Percentiles rank a stretch among this genome's conserved stretches.
Evolutionary conservation across 441 rosid genomes (phyloP).

Genomic region (Omphalea diandra): DNA sequence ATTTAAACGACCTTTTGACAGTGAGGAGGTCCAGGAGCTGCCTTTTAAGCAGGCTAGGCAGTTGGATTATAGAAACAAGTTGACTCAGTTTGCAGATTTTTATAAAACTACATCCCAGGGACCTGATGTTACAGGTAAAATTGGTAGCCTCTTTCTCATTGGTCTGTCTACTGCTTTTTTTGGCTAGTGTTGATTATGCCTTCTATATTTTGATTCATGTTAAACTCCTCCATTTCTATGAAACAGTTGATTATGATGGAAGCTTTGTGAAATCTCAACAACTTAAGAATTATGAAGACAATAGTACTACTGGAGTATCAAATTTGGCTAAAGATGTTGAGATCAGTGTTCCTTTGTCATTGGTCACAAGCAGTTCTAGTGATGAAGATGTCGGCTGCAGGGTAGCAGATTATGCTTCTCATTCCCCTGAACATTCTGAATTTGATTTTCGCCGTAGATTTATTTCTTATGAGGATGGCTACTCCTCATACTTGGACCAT

Average conservation of each 20-base stretch:
- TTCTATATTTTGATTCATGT: neutral
- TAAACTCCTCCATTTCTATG: neutral
- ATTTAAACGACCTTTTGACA: slow-evolving; percentile 53
- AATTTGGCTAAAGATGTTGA: slow-evolving; percentile 33
- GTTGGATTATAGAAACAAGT: slow-evolving; percentile 36
- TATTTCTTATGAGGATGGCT: slow-evolving; percentile 28
- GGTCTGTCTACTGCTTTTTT: neutral
- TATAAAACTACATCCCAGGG: slow-evolving; percentile 26
- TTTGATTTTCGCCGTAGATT: slow-evolving; percentile 32
- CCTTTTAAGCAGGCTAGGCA: slow-evolving; percentile 52
- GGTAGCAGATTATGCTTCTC: slow-evolving; percentile 31
- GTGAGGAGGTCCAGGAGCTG: slow-evolving; percentile 45
- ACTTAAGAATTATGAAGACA: slow-evolving; percentile 31
- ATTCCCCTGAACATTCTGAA: slow-evolving; percentile 39
- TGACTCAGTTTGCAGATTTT: slow-evolving; percentile 38
- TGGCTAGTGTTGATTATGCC: neutral
- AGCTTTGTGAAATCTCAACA: slow-evolving; percentile 32
- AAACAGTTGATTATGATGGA: slow-evolving; percentile 38
- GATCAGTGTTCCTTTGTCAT: slow-evolving; percentile 30
- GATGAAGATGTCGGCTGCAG: slow-evolving; percentile 45
- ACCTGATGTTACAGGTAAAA: slow-evolving; percentile 37
- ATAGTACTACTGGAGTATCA: slow-evolving; percentile 28
- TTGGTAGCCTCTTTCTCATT: neutral
- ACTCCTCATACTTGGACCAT: slow-evolving; percentile 34
- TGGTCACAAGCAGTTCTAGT: slow-evolving; percentile 30